Conservation (phyloP, 495 filamentous ascomycete genomes). For the Talaromyces borbonicus region DNA sequence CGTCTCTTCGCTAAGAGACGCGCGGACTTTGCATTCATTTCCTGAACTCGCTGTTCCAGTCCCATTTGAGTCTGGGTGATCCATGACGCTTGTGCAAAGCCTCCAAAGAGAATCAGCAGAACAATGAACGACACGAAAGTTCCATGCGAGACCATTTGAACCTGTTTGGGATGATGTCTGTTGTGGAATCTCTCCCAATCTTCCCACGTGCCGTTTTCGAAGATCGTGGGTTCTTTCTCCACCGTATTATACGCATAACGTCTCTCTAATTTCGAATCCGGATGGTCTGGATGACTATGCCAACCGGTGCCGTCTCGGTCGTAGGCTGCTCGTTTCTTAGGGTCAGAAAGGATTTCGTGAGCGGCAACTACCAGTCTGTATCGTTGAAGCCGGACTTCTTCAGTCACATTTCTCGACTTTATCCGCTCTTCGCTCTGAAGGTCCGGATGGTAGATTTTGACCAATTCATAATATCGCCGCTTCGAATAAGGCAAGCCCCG, state of each 20-base stretch:
- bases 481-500: slow-evolving; percentile 67
- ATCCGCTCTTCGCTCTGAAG: slow-evolving; percentile 43
- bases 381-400: slow-evolving; percentile 60
- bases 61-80: slow-evolving; percentile 46
- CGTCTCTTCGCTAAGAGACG: slow-evolving; percentile 50
- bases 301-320: slow-evolving; percentile 77
- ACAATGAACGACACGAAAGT: slow-evolving; percentile 63
- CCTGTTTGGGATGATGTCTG: slow-evolving; percentile 45
- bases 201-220: slow-evolving; percentile 90
- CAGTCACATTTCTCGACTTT: slow-evolving; percentile 37
- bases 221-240: slow-evolving; percentile 42
- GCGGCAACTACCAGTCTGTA: slow-evolving; percentile 81
- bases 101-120: slow-evolving; percentile 54
- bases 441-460: slow-evolving; percentile 95
- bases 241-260: slow-evolving; percentile 25
- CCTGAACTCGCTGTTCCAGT: slow-evolving; percentile 51
- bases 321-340: slow-evolving; percentile 66
- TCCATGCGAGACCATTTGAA: slow-evolving; percentile 58
- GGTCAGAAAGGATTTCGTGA: slow-evolving; percentile 83
- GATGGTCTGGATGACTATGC: slow-evolving; percentile 38
- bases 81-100: slow-evolving; percentile 56
- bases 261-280: slow-evolving; percentile 1
- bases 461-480: slow-evolving; percentile 72
- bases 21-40: slow-evolving; percentile 51
- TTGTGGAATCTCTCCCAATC: slow-evolving; percentile 91